Evolutionary conservation across 2,329 filamentous ascomycete genomes (phyloP).

Genomic region (Penicillium psychrosexuale): DNA sequence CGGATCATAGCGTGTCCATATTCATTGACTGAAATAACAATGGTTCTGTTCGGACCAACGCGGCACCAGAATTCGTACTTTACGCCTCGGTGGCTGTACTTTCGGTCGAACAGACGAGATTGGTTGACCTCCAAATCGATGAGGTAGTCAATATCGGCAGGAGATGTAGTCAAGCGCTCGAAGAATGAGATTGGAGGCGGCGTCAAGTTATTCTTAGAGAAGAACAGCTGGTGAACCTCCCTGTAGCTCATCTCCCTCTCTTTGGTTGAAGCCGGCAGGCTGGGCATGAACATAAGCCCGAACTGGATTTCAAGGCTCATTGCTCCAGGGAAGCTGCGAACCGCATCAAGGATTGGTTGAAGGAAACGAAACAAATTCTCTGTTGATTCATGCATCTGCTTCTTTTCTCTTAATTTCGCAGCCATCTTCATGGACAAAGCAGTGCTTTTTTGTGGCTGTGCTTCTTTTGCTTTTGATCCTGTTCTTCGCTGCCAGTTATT

Average conservation of each 20-base stretch:
- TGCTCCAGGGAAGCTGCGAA: constrained; percentile 34
- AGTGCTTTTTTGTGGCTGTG: neutral
- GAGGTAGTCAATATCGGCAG: constrained; percentile 40
- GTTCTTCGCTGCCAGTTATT: neutral
- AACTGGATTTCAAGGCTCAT: constrained; percentile 38
- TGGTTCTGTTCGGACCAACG: constrained; percentile 25
- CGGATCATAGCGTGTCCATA: constrained; percentile 29
- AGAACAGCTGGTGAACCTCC: constrained; percentile 34
- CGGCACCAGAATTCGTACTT: constrained; percentile 43
- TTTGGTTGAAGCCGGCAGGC: constrained; percentile 23
- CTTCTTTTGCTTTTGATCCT: neutral
- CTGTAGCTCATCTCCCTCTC: constrained; percentile 7
- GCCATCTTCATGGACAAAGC: neutral
- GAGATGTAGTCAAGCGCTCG: constrained; percentile 39
- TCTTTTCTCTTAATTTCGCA: neutral
- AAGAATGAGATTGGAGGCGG: constrained; percentile 36
- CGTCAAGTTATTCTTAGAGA: constrained; percentile 25
- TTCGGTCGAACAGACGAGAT: constrained; percentile 28
- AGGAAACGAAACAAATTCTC: constrained; percentile 30
- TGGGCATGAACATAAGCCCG: constrained; percentile 34
- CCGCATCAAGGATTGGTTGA: constrained; percentile 32
- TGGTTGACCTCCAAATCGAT: constrained; percentile 31
- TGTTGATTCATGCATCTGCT: neutral
- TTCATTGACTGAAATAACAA: constrained; percentile 36
- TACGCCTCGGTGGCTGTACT: constrained; percentile 23